Evolutionary conservation across 177 flowering plant species (phyloP), one percentile per base, ranked within the genome.

Genomic region (Vitis hybrid): DNA sequence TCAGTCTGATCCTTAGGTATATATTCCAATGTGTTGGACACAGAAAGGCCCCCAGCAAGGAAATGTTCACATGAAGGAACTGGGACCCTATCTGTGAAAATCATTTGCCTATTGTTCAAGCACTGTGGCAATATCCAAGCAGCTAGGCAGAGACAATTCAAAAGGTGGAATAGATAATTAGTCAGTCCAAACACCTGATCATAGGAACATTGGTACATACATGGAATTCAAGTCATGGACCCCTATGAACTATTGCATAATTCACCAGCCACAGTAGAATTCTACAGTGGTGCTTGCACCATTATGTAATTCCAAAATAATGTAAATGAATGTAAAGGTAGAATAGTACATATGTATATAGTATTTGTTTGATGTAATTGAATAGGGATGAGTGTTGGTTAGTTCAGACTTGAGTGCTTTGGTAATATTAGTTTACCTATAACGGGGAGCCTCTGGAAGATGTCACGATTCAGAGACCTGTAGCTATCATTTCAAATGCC

Each of bases 171-270:
- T 75, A 7, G 45, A 39, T 67, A 74, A 71, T 71, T 49, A 67
- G 69, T 75, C 75, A 56, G 65, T 51, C 26, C 11, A 50, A 50
- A 52, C 67, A 75, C 70, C 73, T 70, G 70, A 56, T 39, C 66
- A 70, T 5, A 39, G 45, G 45, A 39, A 39, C 45, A 39, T 39
- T 39, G 45, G 45, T 39, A 39, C 45, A 6, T 39, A 39, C 8
- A 39, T 39, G 45, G 45, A 39, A 39, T 39, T 39, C 45, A 39
- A 39, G 8, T 4, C 45, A 39, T 39, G 45, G 45, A 39, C 45
- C 7, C 45, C 8, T 39, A 4, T 1, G 45, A 39, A 39, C 30
- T 26, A 39, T 4, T 39, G 45, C 6, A 39, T 39, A 39, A 39
- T 39, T 39, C 45, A 39, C 45, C 45, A 39, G 45, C 7, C 45